Evolutionary conservation across 2,329 filamentous ascomycete genomes (phyloP).

Genomic region (Apiospora aurea): DNA sequence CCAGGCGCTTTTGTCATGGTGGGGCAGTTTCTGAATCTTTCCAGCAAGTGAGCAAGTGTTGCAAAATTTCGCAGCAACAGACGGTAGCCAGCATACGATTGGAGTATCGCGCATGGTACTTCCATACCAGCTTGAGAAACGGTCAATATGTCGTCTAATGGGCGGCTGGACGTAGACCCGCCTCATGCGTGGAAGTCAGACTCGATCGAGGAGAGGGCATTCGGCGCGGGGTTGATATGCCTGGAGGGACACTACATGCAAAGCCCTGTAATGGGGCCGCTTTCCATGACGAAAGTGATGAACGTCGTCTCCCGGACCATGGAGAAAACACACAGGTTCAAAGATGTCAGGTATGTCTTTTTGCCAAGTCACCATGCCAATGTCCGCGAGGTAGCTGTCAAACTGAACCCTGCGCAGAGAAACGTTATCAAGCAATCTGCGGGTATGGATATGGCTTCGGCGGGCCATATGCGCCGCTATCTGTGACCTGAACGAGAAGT

Average conservation of each 20-base stretch:
- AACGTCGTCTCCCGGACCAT: conserved; percentile 66
- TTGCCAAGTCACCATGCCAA: not conserved
- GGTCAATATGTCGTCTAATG: conserved; percentile 21
- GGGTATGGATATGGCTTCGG: conserved; percentile 71
- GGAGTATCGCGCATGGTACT: not conserved
- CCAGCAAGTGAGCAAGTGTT: conserved; percentile 5
- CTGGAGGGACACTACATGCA: conserved; percentile 68
- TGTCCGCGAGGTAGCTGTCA: conserved; percentile 20
- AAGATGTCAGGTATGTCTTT: conserved; percentile 61
- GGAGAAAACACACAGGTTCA: conserved; percentile 68
- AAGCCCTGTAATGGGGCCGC: conserved; percentile 62
- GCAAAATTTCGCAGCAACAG: not conserved
- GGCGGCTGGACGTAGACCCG: conserved; percentile 16
- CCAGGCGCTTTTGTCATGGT: not conserved
- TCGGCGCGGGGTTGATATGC: conserved; percentile 66
- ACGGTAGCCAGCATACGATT: not conserved
- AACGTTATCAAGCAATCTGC: conserved; percentile 66
- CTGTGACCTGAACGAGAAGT: conserved; percentile 65
- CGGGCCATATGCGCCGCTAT: conserved; percentile 68
- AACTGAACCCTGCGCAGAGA: conserved; percentile 50
- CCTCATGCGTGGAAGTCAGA: conserved; percentile 44
- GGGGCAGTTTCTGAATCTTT: conserved; percentile 10
- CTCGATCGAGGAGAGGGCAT: conserved; percentile 69
- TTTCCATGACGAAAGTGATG: conserved; percentile 61
- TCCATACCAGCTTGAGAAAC: not conserved